Base-by-base conservation (phyloP, 2,329 filamentous ascomycete genomes). In the Pestalotiopsis sp. region DNA sequence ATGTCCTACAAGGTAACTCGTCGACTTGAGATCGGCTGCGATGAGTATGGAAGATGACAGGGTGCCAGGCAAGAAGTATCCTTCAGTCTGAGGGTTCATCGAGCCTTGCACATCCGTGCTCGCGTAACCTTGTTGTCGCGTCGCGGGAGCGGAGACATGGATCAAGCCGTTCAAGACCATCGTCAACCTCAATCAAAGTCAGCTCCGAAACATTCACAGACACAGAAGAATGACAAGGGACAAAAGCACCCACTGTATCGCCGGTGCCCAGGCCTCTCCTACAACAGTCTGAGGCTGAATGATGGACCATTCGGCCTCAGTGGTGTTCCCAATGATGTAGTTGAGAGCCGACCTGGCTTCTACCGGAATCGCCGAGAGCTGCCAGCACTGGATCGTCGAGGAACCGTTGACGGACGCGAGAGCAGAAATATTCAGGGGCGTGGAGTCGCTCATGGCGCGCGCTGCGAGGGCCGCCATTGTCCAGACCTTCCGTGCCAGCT, bases 231-330 rank as follows among this genome's bases (percentile, higher is more conserved):
- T 23, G 14, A 14, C 14, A 11, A 23, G 45, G 2, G 20, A 20
- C 12, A 13, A 4, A 17, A 57, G 23, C 61, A 68, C 75, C 64
- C 38, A 80, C 77, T 79, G 78, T 27, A 78, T 73, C 7, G 73
- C 65, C 3, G 77, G 76, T 20, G 78, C 78, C 78, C 78, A 79
- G 0, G 78, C 78, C 68, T 80, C 74, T 6, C 78, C 78, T 2
- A 77, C 71, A 4, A 68, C 70, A 1, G 77, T 80, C 13, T 73
- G 69, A 12, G 78, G 78, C 41, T 76, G 68, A 57, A 79, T 79
- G 65, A 76, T 74, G 27, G 78, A 79, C 75, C 77, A 77, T 4
- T 69, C 72, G 2, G 77, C 76, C 49, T 70, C 64, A 1, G 74
- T 76, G n/a, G 75, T 75, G 25, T 76, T 75, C 45, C 73, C 75